phyloP scores from a whole-genome alignment of 2,329 filamentous ascomycete species.

The Colletotrichum agaves region DNA sequence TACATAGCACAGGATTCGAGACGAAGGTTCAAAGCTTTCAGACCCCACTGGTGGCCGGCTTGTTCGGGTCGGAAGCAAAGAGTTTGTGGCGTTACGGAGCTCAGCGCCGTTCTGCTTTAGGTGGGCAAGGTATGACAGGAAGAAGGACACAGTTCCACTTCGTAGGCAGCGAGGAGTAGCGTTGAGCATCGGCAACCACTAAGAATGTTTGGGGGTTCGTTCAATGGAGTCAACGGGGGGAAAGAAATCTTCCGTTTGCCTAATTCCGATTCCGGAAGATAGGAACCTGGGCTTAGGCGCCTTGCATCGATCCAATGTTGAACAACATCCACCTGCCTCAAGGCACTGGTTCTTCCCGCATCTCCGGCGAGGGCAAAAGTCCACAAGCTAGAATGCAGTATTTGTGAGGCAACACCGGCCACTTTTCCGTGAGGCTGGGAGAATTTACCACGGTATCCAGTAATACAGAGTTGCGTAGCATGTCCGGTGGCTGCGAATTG shows the following conservation, averaged over 20 bases:
- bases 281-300: neutral
- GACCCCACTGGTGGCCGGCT: conserved; percentile 9
- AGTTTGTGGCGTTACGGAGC: conserved; percentile 30
- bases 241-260: neutral
- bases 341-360: neutral
- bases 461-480: conserved; percentile 9
- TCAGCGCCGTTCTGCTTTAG: conserved; percentile 24
- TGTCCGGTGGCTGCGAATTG: conserved; percentile 23
- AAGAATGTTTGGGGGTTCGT: neutral
- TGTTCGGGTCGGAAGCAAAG: conserved; percentile 16
- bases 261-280: neutral
- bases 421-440: conserved; percentile 21
- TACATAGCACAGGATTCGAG: conserved; percentile 20
- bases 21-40: conserved; percentile 18
- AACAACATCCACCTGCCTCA: neutral
- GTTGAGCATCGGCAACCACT: neutral
- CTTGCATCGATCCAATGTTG: neutral
- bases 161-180: conserved; percentile 11
- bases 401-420: neutral
- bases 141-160: conserved; percentile 24
- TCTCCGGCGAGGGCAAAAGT: conserved; percentile 11
- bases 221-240: neutral
- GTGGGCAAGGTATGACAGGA: neutral
- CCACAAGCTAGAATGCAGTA: conserved; percentile 14
- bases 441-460: conserved; percentile 8